Evolutionary conservation across 2,329 filamentous ascomycete genomes (phyloP).

Genomic region (Cercospora sp.): DNA sequence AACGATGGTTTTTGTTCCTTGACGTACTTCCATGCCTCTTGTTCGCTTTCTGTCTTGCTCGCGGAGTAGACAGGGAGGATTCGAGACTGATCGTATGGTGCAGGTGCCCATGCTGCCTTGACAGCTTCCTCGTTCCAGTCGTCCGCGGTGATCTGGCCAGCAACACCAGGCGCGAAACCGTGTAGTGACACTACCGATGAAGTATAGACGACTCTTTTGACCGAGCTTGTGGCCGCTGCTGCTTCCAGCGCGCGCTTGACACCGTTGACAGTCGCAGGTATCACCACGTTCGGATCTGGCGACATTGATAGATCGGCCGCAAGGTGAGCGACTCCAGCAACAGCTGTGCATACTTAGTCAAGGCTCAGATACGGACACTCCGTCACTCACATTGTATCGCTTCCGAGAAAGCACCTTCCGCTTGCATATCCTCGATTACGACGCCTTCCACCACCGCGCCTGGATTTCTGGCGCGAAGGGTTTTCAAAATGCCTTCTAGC

Average conservation of each 20-base stretch:
- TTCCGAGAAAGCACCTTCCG: not conserved
- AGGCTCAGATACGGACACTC: too few species aligned
- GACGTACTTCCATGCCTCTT: not conserved
- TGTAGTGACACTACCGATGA: not conserved
- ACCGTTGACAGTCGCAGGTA: not conserved
- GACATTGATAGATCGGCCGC: slow-evolving; percentile 8
- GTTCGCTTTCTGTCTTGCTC: slow-evolving; percentile 2
- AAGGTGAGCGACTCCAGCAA: slow-evolving; percentile 1
- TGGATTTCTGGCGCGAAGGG: not conserved
- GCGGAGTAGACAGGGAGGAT: not conserved
- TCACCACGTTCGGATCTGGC: slow-evolving; percentile 8
- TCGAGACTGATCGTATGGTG: not conserved
- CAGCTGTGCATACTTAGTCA: not conserved
- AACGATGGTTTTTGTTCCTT: not conserved
- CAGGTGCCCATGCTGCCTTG: not conserved
- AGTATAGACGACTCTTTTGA: slow-evolving; percentile 9
- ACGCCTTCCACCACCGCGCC: not conserved
- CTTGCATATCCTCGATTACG: slow-evolving; percentile 1
- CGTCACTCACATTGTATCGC: not conserved
- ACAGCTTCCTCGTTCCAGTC: slow-evolving; percentile 1
- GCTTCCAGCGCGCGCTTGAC: not conserved
- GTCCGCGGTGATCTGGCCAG: not conserved
- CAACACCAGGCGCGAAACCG: not conserved
- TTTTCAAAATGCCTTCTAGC: not conserved
- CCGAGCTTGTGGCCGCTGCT: not conserved